Conservation (phyloP, 192 early-diverging fungal genomes). For the Paraglomus brasilianum region DNA sequence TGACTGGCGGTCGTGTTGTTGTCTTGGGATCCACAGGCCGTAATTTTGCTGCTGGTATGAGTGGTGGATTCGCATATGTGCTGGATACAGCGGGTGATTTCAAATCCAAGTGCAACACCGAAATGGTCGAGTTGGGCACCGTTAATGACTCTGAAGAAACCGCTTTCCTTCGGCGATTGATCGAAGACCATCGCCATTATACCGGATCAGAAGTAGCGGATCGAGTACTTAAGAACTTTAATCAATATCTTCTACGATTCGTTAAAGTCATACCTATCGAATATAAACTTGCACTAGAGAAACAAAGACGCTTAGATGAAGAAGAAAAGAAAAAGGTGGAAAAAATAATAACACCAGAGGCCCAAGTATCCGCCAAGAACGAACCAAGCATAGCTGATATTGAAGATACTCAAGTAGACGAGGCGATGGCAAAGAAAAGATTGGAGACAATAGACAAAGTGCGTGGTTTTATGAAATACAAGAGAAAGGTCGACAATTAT, state of each 20-base stretch:
- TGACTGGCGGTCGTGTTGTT: constrained; percentile 95
- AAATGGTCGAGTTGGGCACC: constrained; percentile 87
- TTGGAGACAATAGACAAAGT: constrained; percentile 85
- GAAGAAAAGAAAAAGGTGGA: constrained; percentile 41
- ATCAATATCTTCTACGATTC: constrained; percentile 70
- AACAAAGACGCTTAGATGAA: constrained; percentile 46
- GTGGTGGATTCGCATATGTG: constrained; percentile 95
- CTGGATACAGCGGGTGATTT: constrained; percentile 70
- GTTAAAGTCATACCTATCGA: constrained; percentile 94
- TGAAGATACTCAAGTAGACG: constrained; percentile 85
- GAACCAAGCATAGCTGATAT: constrained; percentile 79
- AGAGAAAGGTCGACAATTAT: constrained; percentile 83
- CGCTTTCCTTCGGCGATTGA: constrained; percentile 67
- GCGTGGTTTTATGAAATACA: constrained; percentile 94
- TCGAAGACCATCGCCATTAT: constrained; percentile 77
- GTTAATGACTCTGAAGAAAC: constrained; percentile 77
- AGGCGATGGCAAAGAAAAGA: constrained; percentile 68
- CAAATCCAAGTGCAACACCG: constrained; percentile 75
- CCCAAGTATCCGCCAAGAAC: constrained; percentile 37
- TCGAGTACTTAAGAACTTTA: constrained; percentile 68
- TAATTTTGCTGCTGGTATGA: constrained; percentile 99
- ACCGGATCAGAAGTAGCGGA: constrained; percentile 83
- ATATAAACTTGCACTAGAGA: constrained; percentile 79
- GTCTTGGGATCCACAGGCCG: constrained; percentile 87
- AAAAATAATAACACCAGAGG: constrained; percentile 17